Evolutionary conservation across 805 yeast genomes (phyloP), one percentile per base, ranked within the genome.

Genomic region (Isabelozyma pseudorhagii): DNA sequence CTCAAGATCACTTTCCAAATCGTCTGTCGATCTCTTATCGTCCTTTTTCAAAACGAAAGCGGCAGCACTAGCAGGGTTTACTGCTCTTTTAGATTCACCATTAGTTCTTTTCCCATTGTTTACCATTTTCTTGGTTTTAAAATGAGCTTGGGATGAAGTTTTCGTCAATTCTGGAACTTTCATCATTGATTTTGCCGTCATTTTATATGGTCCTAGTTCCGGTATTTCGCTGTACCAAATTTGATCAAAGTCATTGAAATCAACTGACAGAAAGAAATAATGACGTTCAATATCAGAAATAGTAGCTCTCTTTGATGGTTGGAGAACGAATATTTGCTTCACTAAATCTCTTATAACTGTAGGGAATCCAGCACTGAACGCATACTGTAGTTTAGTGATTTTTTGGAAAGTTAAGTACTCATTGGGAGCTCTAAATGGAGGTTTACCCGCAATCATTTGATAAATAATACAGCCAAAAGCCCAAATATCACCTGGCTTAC

Each of bases 351-450:
- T 79, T 1, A 90, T 78, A 11, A 50, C 71, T 61, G 39, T 77
- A 66, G 59, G 97, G 84, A 52, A 84, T 55, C 72, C 83, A 73
- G 67, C 84, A 79, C 62, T 80, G 71, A 87, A 88, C 2, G 96
- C 94, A 67, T 78, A 88, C 59, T 88, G 93, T 45, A 85, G 73
- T 63, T 88, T 87, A 58, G 88, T 82, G 50, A 88, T 86, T 61
- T 88, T 88, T 62, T 88, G 96, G 63, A 88, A 88, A 0, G 93
- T 88, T 50, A 85, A 68, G 59, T 87, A 88, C 61, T 88, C 96
- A 61, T 87, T 88, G 0, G 90, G 78, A 1, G 92, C 96, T 61
- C 87, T 87, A 65, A 88, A 88, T 4, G 96, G 96, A 0, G 90
- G 89, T 49, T 78, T 80, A 4, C 86, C 86, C 0, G 84, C 84